Evolutionary conservation across 140 eudicot genomes (phyloP), one percentile per base, ranked within the genome.

Genomic region (Ambrosia hybrid): DNA sequence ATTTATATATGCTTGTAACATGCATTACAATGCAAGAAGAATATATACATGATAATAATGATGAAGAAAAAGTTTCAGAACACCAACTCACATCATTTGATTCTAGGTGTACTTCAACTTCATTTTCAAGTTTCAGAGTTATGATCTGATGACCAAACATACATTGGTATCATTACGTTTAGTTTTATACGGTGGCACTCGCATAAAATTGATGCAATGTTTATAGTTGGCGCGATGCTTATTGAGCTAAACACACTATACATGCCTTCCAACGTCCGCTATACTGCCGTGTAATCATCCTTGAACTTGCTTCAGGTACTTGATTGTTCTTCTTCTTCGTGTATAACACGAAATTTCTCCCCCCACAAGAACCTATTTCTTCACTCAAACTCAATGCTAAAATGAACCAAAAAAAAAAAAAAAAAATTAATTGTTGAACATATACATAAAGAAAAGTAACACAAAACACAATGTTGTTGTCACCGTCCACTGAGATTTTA

Each of bases 321-420:
- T 57, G 79, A 39, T 55, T 39, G 14, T 51, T 84, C 39, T 68
- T 84, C 39, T 68, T 71, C 49, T 66, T 78, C 78, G 73, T 82
- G 80, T 82, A 81, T 59, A 87, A 57, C 43, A 77, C 52, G 30
- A 87, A 87, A 67, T 79, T 76, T 67, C 93, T 87, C 55, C 77
- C 83, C 2, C 82, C 82, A 62, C 74, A 76, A 11, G 78, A 72
- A 26, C 89, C 93, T 48, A 87, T 87, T 41, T 68, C 60, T 43
- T 79, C 82, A n/a, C 66, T 51, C 34, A 77, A 78, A 46, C 69
- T 77, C 55, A 87, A 57, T 5, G 84, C 93, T 81, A 76, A 57
- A 45, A 63, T 4, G 15, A 11, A 12, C 6, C 33, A 5, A 75
- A 53, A 63, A 45, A 5, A 75, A 53, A 63, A 39, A n/a, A 14